Conservation (phyloP, 2,329 filamentous ascomycete species). For the Cadophora luteo-olivacea region DNA sequence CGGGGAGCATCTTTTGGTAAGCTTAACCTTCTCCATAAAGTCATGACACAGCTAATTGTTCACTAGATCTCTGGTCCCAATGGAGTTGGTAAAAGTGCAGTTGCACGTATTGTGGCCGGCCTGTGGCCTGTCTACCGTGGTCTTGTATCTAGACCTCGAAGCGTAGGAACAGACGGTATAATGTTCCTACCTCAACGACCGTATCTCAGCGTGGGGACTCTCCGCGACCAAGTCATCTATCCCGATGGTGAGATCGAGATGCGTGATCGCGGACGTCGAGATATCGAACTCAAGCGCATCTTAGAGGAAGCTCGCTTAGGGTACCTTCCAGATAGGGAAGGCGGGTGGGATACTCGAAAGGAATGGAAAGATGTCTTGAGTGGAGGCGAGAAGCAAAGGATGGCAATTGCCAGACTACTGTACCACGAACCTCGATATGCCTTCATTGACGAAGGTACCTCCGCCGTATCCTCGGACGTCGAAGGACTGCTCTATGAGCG, state of each 20-base stretch:
- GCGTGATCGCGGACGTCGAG: slow-evolving; percentile 78
- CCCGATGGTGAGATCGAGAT: slow-evolving; percentile 95
- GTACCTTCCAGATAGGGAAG: slow-evolving; percentile 90
- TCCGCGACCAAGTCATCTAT: slow-evolving; percentile 97
- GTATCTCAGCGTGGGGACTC: slow-evolving; percentile 88
- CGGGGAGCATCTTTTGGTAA: slow-evolving; percentile 84
- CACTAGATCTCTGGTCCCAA: slow-evolving; percentile 85
- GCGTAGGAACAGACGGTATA: slow-evolving; percentile 84
- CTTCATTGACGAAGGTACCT: slow-evolving; percentile 94
- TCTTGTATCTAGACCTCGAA: slow-evolving; percentile 85
- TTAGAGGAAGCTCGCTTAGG: slow-evolving; percentile 86
- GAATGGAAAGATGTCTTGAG: slow-evolving; percentile 99
- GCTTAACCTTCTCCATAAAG: slow-evolving; percentile 31
- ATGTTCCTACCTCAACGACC: slow-evolving; percentile 98
- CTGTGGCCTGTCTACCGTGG: slow-evolving; percentile 97
- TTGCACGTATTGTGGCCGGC: slow-evolving; percentile 85
- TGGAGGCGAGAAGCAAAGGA: slow-evolving; percentile 95
- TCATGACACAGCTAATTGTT: slow-evolving; percentile 2
- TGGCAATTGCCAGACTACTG: slow-evolving; percentile 86
- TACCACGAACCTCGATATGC: slow-evolving; percentile 97
- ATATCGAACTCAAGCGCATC: slow-evolving; percentile 77
- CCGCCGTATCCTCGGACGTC: slow-evolving; percentile 91
- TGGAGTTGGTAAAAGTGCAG: slow-evolving; percentile 90
- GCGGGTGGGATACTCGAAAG: slow-evolving; percentile 95
- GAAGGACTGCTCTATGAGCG: slow-evolving; percentile 93